Evolutionary conservation across 805 yeast genomes (phyloP).

Genomic region (Schizosaccharomyces japonicus): DNA sequence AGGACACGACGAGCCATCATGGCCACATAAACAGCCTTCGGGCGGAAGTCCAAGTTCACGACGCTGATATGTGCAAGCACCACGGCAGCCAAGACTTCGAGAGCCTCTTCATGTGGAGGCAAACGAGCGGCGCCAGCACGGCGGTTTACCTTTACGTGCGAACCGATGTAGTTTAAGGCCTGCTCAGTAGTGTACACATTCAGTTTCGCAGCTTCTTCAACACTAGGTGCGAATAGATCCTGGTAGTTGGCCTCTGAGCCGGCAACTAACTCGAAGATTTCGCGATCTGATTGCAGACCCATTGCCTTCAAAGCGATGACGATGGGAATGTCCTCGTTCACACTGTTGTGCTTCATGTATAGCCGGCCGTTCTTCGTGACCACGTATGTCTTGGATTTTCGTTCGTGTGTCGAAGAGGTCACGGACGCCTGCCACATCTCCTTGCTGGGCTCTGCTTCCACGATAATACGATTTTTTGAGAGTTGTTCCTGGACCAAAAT

Average conservation of each 20-base stretch:
- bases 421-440: conserved; percentile 90
- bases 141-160: conserved; percentile 77
- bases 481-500: conserved; percentile 90
- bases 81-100: conserved; percentile 56
- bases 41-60: conserved; percentile 62
- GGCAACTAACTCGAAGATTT: conserved; percentile 80
- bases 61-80: conserved; percentile 87
- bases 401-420: conserved; percentile 91
- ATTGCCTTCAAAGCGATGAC: conserved; percentile 85
- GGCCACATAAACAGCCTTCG: conserved; percentile 82
- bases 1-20: conserved; percentile 91
- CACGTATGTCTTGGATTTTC: conserved; percentile 91
- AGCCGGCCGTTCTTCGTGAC: conserved; percentile 75
- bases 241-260: conserved; percentile 75
- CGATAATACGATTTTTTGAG: conserved; percentile 89
- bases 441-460: conserved; percentile 89
- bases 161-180: conserved; percentile 76
- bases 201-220: conserved; percentile 74
- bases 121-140: conserved; percentile 64
- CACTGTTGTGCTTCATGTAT: conserved; percentile 82
- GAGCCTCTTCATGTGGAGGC: conserved; percentile 70
- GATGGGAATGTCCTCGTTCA: conserved; percentile 84
- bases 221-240: conserved; percentile 74
- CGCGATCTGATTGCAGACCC: conserved; percentile 76
- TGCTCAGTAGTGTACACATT: conserved; percentile 80